Conservation (phyloP, 805 yeast species). For the Candida tammaniensis region DNA sequence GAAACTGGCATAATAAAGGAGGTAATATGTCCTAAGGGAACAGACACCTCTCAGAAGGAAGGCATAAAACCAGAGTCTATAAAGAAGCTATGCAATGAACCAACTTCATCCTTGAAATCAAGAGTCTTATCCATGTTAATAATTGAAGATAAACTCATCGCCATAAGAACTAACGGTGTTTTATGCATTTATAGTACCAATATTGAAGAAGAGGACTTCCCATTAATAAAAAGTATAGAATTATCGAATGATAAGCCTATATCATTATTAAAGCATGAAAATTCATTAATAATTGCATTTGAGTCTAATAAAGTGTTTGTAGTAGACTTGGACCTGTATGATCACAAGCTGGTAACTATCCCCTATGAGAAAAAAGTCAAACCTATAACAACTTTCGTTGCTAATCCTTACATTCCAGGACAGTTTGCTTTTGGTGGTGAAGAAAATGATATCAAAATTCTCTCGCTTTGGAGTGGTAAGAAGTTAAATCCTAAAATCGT, state of each 20-base stretch:
- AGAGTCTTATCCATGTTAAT: conserved; percentile 33
- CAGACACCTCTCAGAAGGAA: conserved; percentile 74
- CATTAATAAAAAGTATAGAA: conserved; percentile 29
- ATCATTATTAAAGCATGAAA: conserved; percentile 25
- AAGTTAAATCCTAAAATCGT: conserved; percentile 8
- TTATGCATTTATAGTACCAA: conserved; percentile 36
- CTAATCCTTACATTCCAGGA: conserved; percentile 47
- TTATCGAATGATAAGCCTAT: conserved; percentile 27
- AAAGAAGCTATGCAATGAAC: conserved; percentile 35
- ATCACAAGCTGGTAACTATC: conserved; percentile 16
- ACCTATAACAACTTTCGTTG: conserved; percentile 47
- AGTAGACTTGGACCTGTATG: conserved; percentile 29
- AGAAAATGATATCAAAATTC: conserved; percentile 61
- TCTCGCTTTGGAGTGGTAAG: no score
- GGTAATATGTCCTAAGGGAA: conserved; percentile 59
- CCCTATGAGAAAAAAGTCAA: conserved; percentile 21
- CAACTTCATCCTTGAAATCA: conserved; percentile 24
- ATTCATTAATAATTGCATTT: conserved; percentile 43
- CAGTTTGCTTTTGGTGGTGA: conserved; percentile 84
- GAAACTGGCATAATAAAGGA: conserved; percentile 69
- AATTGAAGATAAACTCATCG: conserved; percentile 35
- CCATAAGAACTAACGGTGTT: conserved; percentile 43
- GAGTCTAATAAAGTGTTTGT: conserved; percentile 43
- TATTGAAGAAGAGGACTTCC: conserved; percentile 20
- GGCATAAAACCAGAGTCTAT: conserved; percentile 63